Evolutionary conservation across 331 rosid genomes (phyloP), one percentile per base, ranked within the genome.

Genomic region (Telfairia occidentalis): DNA sequence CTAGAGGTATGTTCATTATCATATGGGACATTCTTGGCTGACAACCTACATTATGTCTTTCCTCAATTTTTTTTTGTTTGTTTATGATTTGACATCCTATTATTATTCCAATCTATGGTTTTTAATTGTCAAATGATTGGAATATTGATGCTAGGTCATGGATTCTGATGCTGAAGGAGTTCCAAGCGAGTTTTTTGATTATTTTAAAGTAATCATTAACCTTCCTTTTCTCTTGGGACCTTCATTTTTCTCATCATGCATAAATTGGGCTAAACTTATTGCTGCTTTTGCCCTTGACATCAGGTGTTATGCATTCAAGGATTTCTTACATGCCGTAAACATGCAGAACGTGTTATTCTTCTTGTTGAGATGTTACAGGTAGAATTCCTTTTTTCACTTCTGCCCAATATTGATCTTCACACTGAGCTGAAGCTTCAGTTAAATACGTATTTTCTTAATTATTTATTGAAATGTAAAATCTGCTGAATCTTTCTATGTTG

Each of bases 361-460:
- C 97, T 94, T 53, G 97, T 94, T 74, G 98, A 94, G 84, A 94
- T 94, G 98, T 88, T 94, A 87, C 96, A 91, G 97, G 98, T 94
- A 89, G 78, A 54, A 18, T 65, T 40, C 40, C 53, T 52, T 37
- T 45, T 58, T 61, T 43, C 53, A 13, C 77, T 16, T 11, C 11
- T 13, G 26, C 35, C 30, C 29, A 75, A 23, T 76, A 30, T 53
- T 48, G 26, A 71, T 48, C 30, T 32, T 58, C 34, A 24, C 64
- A 10, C 64, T 49, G 24, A 10, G 6, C 48, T n/a, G 65, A 52
- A 52, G 76, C 48, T 73, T 32, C 29, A 19, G 21, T 24, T 1
- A 37, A 54, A 73, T 53, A 35, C 64, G 53, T 13, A 18, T 38
- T 65, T 38, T 64, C 30, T 42, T 38, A 30, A 37, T 23, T 10